Base-by-base conservation (phyloP, 352 stramenopile genomes). In the Phytophthora boehmeriae region DNA sequence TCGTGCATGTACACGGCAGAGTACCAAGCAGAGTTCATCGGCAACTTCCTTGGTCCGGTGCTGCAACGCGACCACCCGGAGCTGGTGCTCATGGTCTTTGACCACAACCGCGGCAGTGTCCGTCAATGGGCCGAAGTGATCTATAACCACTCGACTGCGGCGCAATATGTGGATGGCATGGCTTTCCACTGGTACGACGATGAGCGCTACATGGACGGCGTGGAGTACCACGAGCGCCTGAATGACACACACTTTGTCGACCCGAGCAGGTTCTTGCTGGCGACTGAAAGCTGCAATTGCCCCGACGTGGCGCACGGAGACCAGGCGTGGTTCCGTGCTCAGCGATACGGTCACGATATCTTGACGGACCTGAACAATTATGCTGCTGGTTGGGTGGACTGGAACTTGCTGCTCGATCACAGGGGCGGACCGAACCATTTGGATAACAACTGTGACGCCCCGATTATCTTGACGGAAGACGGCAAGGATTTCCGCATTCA, bases 171-270 rank as follows among this genome's bases (percentile, higher is more conserved):
- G 5, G 86, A 97, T 20, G 93, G 92, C 34, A 93, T 97, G 54
- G 91, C 87, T n/a, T 95, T 97, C 68, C 93, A 98, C 71, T 98
- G 93, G 90, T 96, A 97, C 56, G 67, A 76, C 4, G 42, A 65
- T 19, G 47, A 76, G 32, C 82, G 78, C 48, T 82, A 83, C 51
- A 83, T 93, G 75, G 86, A 95, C 47, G 86, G 84, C 14, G 84
- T 91, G 17, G 73, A 82, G 56, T 90, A 86, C 68, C 80, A 89
- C 56, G 81, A 91, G 36, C 80, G 67, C 11, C 53, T 95, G 39
- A 95, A 92, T 41, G 84, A 93, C 54, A 95, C 86, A 27, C 77
- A 95, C 53, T 84, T 83, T 51, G 66, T 92, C n/a, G 74, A 90
- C 49, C 57, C 73, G 48, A 75, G 63, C 22, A 71, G 73, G 23